Conservation (phyloP, 108 stramenopile genomes). For the Epithemia pelagica region DNA sequence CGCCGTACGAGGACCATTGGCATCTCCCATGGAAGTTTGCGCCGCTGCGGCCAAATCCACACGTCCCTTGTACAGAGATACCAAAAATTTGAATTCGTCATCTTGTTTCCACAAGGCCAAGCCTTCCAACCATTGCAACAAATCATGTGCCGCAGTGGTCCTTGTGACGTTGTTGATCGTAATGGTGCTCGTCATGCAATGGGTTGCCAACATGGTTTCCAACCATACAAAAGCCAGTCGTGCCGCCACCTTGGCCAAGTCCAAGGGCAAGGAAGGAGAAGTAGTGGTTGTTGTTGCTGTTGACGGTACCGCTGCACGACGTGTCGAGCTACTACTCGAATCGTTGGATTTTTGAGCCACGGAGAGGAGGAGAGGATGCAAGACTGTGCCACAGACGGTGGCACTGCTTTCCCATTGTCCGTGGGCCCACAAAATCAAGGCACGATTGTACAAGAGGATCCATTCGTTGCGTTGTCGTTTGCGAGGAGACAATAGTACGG, state of each 20-base stretch:
- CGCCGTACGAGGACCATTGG: too few species aligned
- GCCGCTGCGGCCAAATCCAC: slow-evolving; percentile 22
- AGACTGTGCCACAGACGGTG: slow-evolving; percentile 2
- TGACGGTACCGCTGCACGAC: neutral
- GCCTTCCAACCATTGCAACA: slow-evolving; percentile 18
- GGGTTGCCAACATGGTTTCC: slow-evolving; percentile 10
- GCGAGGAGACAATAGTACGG: slow-evolving; percentile 32
- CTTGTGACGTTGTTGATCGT: neutral
- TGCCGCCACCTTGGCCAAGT: slow-evolving; percentile 16
- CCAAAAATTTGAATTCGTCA: slow-evolving; percentile 33
- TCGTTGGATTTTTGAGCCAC: neutral
- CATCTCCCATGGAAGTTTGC: too few species aligned
- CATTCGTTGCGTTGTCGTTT: slow-evolving; percentile 12
- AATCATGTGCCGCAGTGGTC: neutral
- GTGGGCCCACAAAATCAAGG: slow-evolving; percentile 19
- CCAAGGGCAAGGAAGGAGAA: neutral
- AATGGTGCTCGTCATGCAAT: neutral
- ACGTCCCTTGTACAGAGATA: slow-evolving; percentile 29
- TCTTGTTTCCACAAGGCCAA: slow-evolving; percentile 11
- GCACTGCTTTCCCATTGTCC: slow-evolving; percentile 14
- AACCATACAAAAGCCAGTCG: slow-evolving; percentile 34
- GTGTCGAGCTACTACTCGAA: neutral
- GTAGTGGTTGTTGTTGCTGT: neutral
- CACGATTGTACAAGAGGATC: slow-evolving; percentile 31
- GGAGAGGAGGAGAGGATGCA: slow-evolving; percentile 18